These are phyloP conservation scores for Penicillium psychrosexuale DNA, from an alignment of 2,329 filamentous ascomycete species.

Conservation along the genomic window DNA sequence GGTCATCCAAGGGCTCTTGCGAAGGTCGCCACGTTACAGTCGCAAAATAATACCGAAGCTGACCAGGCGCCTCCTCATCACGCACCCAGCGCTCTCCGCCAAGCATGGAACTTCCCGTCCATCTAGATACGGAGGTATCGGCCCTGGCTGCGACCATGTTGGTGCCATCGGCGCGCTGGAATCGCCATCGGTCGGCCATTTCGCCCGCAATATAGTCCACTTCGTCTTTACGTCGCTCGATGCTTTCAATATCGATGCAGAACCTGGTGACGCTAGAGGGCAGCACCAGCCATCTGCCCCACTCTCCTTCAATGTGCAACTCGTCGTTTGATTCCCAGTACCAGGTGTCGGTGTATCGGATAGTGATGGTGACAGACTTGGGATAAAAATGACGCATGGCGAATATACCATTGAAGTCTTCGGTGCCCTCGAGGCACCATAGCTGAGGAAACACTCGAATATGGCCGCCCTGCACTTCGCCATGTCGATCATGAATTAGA, in stretches of 20 bases:
- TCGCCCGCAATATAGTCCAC: slow-evolving; percentile 46
- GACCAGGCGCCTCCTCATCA: slow-evolving; percentile 42
- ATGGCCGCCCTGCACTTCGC: slow-evolving; percentile 29
- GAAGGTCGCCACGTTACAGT: slow-evolving; percentile 37
- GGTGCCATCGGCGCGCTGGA: slow-evolving; percentile 33
- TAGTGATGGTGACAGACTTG: slow-evolving; percentile 43
- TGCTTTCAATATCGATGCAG: slow-evolving; percentile 48
- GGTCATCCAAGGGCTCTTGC: background rate
- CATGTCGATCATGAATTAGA: slow-evolving; percentile 20
- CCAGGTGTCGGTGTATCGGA: slow-evolving; percentile 53
- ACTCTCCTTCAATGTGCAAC: slow-evolving; percentile 37
- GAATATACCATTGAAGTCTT: slow-evolving; percentile 27
- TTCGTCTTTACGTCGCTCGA: slow-evolving; percentile 47
- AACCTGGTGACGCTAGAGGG: slow-evolving; percentile 40
- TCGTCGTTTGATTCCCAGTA: slow-evolving; percentile 41
- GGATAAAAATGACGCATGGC: slow-evolving; percentile 33
- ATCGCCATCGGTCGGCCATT: slow-evolving; percentile 37
- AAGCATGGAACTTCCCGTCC: slow-evolving; percentile 49
- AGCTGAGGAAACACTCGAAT: slow-evolving; percentile 47
- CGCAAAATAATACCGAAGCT: slow-evolving; percentile 47
- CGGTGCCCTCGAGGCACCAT: slow-evolving; percentile 36
- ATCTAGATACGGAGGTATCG: slow-evolving; percentile 34
- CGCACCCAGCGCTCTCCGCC: slow-evolving; percentile 39
- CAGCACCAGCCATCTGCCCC: slow-evolving; percentile 37
- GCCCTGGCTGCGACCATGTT: slow-evolving; percentile 32